Base-by-base conservation (phyloP, 176 grass and related monocot genomes). In the Phoenix roebelenii region DNA sequence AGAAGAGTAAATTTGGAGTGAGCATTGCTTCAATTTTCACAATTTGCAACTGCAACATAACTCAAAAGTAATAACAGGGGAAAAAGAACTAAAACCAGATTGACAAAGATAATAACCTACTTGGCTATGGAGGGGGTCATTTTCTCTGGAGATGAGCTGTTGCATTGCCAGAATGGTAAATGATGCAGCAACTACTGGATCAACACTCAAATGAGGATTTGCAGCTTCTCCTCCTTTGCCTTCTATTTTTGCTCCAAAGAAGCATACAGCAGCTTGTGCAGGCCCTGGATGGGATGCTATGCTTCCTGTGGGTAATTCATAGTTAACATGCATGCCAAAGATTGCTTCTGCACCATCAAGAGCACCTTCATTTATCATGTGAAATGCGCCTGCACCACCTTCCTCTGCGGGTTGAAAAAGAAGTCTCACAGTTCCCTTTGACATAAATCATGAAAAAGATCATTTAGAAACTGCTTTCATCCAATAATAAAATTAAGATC, bases 341-440 rank as follows among this genome's bases (percentile, higher is more conserved):
- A 91, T 91, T 55, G 87, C 83, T 80, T 85, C 54, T 3, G 85
- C 70, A 39, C 75, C 78, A 72, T 85, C 59, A 9, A 97, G 61
- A 64, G 68, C 87, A 59, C 92, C 84, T 63, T 77, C 83, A 80
- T 85, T 76, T 74, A 91, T 78, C 92, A 97, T 85, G 70, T 91
- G 76, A 70, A 66, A 73, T 50, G 92, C 92, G 60, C 92, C 92
- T 15, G 92, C 92, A 79, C 84, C 92, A 65, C 87, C 81, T 57
- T 97, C 92, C 63, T 97, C 87, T 17, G 92, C 92, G 70, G 92
- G 92, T 72, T 97, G 92, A 67, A 97, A 97, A 78, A 97, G 57
- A 22, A 97, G 78, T 67, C 84, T 85, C 69, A 80, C 92, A n/a
- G 87, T 97, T 56, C 92, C 92, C 87, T 97, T 68, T 18, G 75